Base-by-base conservation (phyloP, 331 rosid genomes). In the Quercus lobata region DNA sequence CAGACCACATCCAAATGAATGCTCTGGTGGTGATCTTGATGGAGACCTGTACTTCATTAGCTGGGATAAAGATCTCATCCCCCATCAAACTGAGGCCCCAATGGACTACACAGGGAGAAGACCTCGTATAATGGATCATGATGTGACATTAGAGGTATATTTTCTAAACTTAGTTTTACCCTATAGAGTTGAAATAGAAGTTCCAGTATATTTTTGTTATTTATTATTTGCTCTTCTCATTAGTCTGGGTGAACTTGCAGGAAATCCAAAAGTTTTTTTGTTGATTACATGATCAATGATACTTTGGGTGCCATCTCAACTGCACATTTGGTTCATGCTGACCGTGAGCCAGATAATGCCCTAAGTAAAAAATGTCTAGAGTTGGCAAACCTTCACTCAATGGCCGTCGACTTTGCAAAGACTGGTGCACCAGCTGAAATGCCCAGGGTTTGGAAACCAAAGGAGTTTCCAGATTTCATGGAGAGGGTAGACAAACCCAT, bases 1-100 rank as follows among this genome's bases (percentile, higher is more conserved):
- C 97, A 95, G 98, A 88, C 98, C 98, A 75, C 98, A 95, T 84
- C 94, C 97, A 34, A 95, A 90, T 90, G 98, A 95, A 87, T 95
- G 98, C 86, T 95, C 98, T 7, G 98, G 98, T 3, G 98, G 97
- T 35, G 98, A 95, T 84, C 97, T 95, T 77, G 98, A 95, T 75
- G 98, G 98, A 74, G 98, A 95, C 84, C 88, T 87, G 75, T 95
- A 71, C 82, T 95, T 93, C 85, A 78, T 95, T 72, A 91, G 97
- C 79, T 95, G 98, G 98, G 98, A 92, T 69, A 57, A 74, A 68
- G 86, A 71, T 86, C 86, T 95, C 49, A 86, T 90, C 70, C 98
- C 98, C 46, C 34, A 84, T 80, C 60, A 69, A 80, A 85, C 86
- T n/a, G 91, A 83, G 68, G 57, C 87, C n/a, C 97, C 98, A 5